A percentile compares a stretch with the other conserved stretches of the same genome.
phyloP scores from a whole-genome alignment of 768 basidiomycete genomes.

The Lentinula boryana region DNA sequence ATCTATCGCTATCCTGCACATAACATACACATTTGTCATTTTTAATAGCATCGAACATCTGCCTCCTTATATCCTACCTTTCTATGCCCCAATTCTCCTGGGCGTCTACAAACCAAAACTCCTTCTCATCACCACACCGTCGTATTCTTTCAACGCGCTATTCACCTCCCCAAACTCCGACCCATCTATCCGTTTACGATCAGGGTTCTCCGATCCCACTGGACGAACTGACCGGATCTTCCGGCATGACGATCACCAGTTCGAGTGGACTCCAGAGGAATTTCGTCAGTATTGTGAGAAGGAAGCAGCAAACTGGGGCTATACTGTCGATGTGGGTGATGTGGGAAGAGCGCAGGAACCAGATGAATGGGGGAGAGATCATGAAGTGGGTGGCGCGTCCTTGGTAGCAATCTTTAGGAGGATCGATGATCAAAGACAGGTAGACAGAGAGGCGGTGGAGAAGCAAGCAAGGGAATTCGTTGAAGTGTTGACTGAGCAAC shows the following conservation, averaged over 20 bases:
- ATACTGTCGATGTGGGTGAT: conserved; percentile 51
- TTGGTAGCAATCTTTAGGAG: conserved; percentile 58
- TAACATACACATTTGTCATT: background rate
- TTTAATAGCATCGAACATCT: conserved; percentile 76
- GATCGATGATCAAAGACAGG: conserved; percentile 19
- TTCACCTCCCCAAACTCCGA: conserved; percentile 53
- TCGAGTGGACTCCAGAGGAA: conserved; percentile 82
- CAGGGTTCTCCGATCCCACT: conserved; percentile 71
- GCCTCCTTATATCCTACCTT: conserved; percentile 45
- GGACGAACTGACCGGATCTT: conserved; percentile 68
- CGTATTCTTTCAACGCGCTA: conserved; percentile 75
- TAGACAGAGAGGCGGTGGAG: conserved; percentile 23
- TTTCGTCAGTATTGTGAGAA: conserved; percentile 58
- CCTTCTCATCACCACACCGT: conserved; percentile 80
- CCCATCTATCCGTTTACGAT: conserved; percentile 28
- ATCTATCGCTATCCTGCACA: background rate
- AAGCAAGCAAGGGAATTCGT: conserved; percentile 29
- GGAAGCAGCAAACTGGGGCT: conserved; percentile 64
- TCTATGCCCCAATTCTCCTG: conserved; percentile 66
- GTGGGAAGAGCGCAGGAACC: conserved; percentile 53
- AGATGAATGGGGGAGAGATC: conserved; percentile 73
- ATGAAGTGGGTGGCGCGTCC: conserved; percentile 56
- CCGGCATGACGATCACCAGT: conserved; percentile 80
- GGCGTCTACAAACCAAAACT: conserved; percentile 72
- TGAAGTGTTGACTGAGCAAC: conserved; percentile 13